These are phyloP conservation scores for Calocybe gangraenosa DNA, from an alignment of 768 basidiomycete species.

Conservation along the genomic window DNA sequence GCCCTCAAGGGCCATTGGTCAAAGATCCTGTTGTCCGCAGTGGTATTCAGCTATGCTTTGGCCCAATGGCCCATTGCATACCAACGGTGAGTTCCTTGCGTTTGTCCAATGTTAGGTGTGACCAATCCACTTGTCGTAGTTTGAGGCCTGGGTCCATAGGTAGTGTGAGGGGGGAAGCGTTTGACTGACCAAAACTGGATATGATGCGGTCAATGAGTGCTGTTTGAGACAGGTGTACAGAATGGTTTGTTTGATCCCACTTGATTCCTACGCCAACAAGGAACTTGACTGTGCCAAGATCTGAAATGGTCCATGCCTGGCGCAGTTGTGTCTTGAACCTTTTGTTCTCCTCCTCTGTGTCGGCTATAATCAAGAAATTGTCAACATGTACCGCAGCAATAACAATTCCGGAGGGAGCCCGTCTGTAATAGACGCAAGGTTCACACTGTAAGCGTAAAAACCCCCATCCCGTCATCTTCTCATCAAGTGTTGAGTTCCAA, in stretches of 20 bases:
- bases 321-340: conserved; percentile 24
- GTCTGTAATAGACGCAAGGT: conserved; percentile 24
- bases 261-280: conserved; percentile 33
- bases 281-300: conserved; percentile 26
- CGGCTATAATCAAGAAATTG: conserved; percentile 21
- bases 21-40: no score
- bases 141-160: conserved; percentile 18
- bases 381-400: no score
- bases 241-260: conserved; percentile 17
- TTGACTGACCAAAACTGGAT: conserved; percentile 15
- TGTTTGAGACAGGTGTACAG: conserved; percentile 16
- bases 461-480: conserved; percentile 19
- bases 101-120: not conserved
- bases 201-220: conserved; percentile 17
- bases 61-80: no score
- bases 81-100: not conserved
- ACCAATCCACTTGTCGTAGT: conserved; percentile 1
- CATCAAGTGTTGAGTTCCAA: conserved; percentile 26
- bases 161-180: conserved; percentile 8
- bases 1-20: no score
- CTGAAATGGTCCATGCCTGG: conserved; percentile 26
- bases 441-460: conserved; percentile 24
- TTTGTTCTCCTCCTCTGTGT: conserved; percentile 12
- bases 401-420: conserved; percentile 7
- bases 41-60: no score